These are phyloP conservation scores for Heliocybe sulcata DNA, from an alignment of 1,284 basidiomycete species.

Conservation along the genomic window DNA sequence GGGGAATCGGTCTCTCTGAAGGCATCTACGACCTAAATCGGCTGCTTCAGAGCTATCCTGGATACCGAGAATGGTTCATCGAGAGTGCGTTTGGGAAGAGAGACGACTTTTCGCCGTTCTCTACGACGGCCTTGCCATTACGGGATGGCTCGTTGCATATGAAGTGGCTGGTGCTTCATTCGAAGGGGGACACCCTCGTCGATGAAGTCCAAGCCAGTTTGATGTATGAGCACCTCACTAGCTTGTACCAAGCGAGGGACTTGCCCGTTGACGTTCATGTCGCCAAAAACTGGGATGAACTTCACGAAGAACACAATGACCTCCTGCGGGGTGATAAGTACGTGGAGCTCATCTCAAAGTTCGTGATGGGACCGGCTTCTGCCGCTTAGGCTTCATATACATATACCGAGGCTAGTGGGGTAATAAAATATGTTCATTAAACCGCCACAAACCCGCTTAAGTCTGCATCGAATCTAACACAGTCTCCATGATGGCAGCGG, in stretches of 20 bases:
- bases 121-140: slow-evolving; percentile 34
- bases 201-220: slow-evolving; percentile 52
- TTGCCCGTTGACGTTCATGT: slow-evolving; percentile 21
- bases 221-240: slow-evolving; percentile 47
- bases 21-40: slow-evolving; percentile 71
- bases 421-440: neutral
- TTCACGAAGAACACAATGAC: slow-evolving; percentile 50
- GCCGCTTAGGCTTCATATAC: neutral
- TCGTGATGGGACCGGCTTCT: slow-evolving; percentile 18
- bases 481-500: slow-evolving; percentile 56
- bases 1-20: slow-evolving; percentile 56
- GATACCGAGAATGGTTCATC: slow-evolving; percentile 62
- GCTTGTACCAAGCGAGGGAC: slow-evolving; percentile 20
- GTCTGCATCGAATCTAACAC: neutral
- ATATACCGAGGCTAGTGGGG: neutral
- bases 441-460: neutral
- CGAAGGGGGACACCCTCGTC: slow-evolving; percentile 60
- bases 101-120: slow-evolving; percentile 39
- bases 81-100: slow-evolving; percentile 47
- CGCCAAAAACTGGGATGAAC: slow-evolving; percentile 32
- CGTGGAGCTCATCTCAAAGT: slow-evolving; percentile 38
- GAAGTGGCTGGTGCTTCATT: slow-evolving; percentile 68
- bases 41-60: slow-evolving; percentile 53
- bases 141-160: slow-evolving; percentile 28
- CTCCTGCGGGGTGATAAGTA: slow-evolving; percentile 40